Percentiles rank a stretch among this genome's conserved stretches.
These are phyloP conservation scores for Agaricus blazei DNA, from an alignment of 768 basidiomycete species.

Conservation along the genomic window DNA sequence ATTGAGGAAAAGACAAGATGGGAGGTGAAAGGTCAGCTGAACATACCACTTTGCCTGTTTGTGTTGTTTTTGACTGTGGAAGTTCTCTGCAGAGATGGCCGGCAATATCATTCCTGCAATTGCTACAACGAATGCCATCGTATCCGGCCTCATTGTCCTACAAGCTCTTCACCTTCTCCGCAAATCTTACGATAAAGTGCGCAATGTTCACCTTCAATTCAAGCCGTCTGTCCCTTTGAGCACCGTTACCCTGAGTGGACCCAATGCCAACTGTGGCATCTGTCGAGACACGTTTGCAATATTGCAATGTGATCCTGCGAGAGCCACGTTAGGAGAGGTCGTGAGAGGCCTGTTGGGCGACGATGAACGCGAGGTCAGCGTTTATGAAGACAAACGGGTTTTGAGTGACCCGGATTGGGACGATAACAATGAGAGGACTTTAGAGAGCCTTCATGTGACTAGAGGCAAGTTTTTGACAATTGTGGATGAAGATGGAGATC, in stretches of 20 bases:
- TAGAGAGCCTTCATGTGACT: conserved; percentile 76
- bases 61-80: not conserved
- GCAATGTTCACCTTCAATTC: conserved; percentile 76
- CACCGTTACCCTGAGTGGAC: conserved; percentile 56
- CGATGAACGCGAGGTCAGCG: conserved; percentile 61
- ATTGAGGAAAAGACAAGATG: conserved; percentile 89
- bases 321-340: conserved; percentile 67
- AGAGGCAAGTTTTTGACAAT: conserved; percentile 86
- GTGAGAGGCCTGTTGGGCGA: conserved; percentile 63
- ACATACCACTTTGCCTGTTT: not conserved
- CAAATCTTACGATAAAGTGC: conserved; percentile 51
- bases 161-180: conserved; percentile 85
- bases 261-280: conserved; percentile 77
- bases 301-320: conserved; percentile 67
- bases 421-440: conserved; percentile 76
- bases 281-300: conserved; percentile 83
- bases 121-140: conserved; percentile 97
- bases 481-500: conserved; percentile 81
- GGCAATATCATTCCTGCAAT: conserved; percentile 99
- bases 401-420: conserved; percentile 93
- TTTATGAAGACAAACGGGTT: conserved; percentile 83
- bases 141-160: conserved; percentile 91
- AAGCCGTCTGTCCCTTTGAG: conserved; percentile 77
- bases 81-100: conserved; percentile 77
- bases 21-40: conserved; percentile 83